These are phyloP conservation scores for Microbotryum violaceum DNA, from an alignment of 1,284 basidiomycete species.

Conservation along the genomic window DNA sequence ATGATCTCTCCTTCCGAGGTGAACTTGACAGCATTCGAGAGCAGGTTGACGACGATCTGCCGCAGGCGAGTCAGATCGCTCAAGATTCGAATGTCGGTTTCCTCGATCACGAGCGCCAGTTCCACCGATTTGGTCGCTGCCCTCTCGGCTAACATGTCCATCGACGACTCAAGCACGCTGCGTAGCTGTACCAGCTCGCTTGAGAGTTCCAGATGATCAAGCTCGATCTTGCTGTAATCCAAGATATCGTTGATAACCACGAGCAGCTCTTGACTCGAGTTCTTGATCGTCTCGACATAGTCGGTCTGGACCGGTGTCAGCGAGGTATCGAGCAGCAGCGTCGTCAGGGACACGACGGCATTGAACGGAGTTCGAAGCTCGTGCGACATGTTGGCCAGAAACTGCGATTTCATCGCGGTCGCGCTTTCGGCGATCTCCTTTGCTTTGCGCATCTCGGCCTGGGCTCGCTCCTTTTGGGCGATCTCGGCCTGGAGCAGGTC, in stretches of 20 bases:
- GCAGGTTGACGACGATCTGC: slow-evolving; percentile 28
- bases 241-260: slow-evolving; percentile 30
- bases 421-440: slow-evolving; percentile 28
- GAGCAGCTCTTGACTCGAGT: slow-evolving; percentile 27
- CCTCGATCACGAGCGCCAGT: slow-evolving; percentile 23
- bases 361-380: slow-evolving; percentile 31
- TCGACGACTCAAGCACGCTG: slow-evolving; percentile 16
- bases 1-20: slow-evolving; percentile 22
- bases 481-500: slow-evolving; percentile 21
- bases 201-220: slow-evolving; percentile 26
- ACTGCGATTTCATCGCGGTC: slow-evolving; percentile 27
- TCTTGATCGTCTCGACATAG: slow-evolving; percentile 31
- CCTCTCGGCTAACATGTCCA: slow-evolving; percentile 31
- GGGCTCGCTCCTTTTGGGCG: slow-evolving; percentile 24
- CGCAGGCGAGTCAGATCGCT: slow-evolving; percentile 26
- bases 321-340: slow-evolving; percentile 25
- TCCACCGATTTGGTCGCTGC: slow-evolving; percentile 28
- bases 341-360: slow-evolving; percentile 25
- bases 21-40: slow-evolving; percentile 31
- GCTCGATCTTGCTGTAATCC: slow-evolving; percentile 29
- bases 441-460: slow-evolving; percentile 27
- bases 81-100: slow-evolving; percentile 24
- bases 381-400: slow-evolving; percentile 19
- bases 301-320: slow-evolving; percentile 26
- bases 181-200: slow-evolving; percentile 20